These are phyloP conservation scores for Zasmidium cellare DNA, from an alignment of 2,329 filamentous ascomycete species.

Conservation along the genomic window DNA sequence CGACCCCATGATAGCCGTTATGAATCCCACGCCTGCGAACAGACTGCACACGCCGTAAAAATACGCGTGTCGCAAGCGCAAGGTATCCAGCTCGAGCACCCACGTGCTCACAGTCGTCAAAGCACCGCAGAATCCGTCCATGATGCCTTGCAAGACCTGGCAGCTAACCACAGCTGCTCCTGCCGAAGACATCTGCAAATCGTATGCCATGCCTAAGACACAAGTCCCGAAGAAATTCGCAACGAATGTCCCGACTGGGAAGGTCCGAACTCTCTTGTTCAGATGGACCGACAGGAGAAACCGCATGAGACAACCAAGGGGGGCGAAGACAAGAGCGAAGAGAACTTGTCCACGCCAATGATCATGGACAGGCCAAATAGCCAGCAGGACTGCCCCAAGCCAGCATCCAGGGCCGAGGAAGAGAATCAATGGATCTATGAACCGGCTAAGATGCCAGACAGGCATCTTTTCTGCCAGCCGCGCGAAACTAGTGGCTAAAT, in stretches of 20 bases:
- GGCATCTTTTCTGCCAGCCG: conserved; percentile 60
- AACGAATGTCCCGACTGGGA: conserved; percentile 79
- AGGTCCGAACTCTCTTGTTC: conserved; percentile 63
- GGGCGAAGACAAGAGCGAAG: conserved; percentile 77
- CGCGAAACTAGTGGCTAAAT: conserved; percentile 65
- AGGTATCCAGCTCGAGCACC: conserved; percentile 38
- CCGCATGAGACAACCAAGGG: conserved; percentile 69
- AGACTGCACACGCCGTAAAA: conserved; percentile 65
- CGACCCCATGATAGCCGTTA: conserved; percentile 70
- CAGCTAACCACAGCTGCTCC: conserved; percentile 37
- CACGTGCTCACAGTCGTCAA: conserved; percentile 46
- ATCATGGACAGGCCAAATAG: conserved; percentile 60
- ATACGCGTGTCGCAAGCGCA: conserved; percentile 58
- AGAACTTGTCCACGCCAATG: conserved; percentile 71
- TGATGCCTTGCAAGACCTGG: conserved; percentile 42
- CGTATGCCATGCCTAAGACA: conserved; percentile 71
- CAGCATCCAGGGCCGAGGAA: conserved; percentile 70
- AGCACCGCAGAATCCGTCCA: conserved; percentile 44
- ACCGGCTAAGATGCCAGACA: conserved; percentile 54
- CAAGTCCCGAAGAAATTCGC: conserved; percentile 75
- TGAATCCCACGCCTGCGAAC: conserved; percentile 52
- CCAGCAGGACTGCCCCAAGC: conserved; percentile 70
- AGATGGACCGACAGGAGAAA: conserved; percentile 70
- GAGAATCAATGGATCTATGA: conserved; percentile 64
- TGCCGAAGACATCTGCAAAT: conserved; percentile 63